Conservation (phyloP, 345 rosid genomes). For the Aquilaria yunnanensis region DNA sequence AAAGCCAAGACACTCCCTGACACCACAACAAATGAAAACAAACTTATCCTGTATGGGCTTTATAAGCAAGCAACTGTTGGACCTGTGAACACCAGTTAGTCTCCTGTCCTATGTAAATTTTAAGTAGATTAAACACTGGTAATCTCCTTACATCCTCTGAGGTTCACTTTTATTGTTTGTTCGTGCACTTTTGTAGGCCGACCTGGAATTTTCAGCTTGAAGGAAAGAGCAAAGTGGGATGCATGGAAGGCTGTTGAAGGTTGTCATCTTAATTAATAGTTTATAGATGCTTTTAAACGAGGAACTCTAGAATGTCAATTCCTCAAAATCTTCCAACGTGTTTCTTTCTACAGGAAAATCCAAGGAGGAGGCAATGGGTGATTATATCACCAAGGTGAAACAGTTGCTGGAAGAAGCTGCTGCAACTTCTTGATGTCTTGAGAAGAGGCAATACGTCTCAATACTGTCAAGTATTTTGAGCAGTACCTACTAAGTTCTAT, state of each 20-base stretch:
- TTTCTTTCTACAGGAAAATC: constrained; percentile 43
- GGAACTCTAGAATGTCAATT: background rate
- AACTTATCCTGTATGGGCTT: constrained; percentile 64
- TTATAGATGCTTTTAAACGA: background rate
- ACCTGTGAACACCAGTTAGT: constrained; percentile 66
- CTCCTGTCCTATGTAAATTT: background rate
- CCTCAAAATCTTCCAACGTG: background rate
- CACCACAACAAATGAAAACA: constrained; percentile 42
- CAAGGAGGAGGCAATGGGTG: constrained; percentile 64
- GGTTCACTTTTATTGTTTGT: background rate
- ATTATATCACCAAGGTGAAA: constrained; percentile 74
- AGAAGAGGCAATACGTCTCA: too few relatives aligned
- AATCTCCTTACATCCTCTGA: background rate
- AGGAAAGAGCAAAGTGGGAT: constrained; percentile 94
- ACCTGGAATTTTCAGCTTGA: constrained; percentile 82
- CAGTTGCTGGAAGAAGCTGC: constrained; percentile 56
- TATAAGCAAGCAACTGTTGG: constrained; percentile 68
- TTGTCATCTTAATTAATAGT: constrained; percentile 2
- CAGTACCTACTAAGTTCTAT: too few relatives aligned
- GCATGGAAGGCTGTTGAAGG: constrained; percentile 99
- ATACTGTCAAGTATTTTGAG: too few relatives aligned
- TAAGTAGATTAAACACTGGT: background rate
- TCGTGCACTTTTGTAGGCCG: constrained; percentile 39
- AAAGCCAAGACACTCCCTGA: constrained; percentile 54
- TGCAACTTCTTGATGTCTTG: constrained; percentile 23